These are phyloP conservation scores for Salicornia ramosissima DNA, from an alignment of 148 eudicot genomes.

Conservation along the genomic window DNA sequence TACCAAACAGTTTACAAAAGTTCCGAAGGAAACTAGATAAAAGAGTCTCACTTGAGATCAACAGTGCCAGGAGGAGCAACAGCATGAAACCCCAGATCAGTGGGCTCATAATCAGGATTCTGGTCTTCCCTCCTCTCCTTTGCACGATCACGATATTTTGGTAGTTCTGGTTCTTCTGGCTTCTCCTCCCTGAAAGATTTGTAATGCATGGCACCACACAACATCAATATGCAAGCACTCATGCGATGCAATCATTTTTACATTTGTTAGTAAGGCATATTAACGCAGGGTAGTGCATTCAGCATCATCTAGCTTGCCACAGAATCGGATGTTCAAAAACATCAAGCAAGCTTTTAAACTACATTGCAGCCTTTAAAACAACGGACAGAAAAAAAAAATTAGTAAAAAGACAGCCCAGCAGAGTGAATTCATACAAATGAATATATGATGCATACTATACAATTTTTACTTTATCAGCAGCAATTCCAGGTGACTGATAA, in stretches of 20 bases:
- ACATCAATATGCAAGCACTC: background rate
- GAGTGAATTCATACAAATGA: background rate
- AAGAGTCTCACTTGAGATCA: slow-evolving; percentile 55
- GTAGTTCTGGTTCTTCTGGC: slow-evolving; percentile 70
- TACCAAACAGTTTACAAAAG: background rate
- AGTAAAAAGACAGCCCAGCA: background rate
- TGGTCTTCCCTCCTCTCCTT: slow-evolving; percentile 95
- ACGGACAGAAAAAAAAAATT: background rate
- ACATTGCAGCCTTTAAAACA: background rate
- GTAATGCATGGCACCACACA: background rate
- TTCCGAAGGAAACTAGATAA: background rate
- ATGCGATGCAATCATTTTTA: background rate
- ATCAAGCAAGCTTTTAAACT: background rate
- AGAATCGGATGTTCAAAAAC: background rate
- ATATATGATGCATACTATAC: no score
- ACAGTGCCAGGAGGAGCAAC: slow-evolving; percentile 93
- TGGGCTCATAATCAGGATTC: slow-evolving; percentile 87
- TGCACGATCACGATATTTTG: slow-evolving; percentile 88
- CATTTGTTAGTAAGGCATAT: background rate
- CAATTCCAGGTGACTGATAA: background rate
- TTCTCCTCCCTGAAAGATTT: slow-evolving; percentile 68
- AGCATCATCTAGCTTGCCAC: background rate
- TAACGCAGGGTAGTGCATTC: background rate
- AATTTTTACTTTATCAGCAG: no score
- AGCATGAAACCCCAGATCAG: slow-evolving; percentile 89